Percentiles rank a stretch among this genome's conserved stretches.
phyloP scores from a whole-genome alignment of 352 stramenopile species.

The Phytophthora vignae region DNA sequence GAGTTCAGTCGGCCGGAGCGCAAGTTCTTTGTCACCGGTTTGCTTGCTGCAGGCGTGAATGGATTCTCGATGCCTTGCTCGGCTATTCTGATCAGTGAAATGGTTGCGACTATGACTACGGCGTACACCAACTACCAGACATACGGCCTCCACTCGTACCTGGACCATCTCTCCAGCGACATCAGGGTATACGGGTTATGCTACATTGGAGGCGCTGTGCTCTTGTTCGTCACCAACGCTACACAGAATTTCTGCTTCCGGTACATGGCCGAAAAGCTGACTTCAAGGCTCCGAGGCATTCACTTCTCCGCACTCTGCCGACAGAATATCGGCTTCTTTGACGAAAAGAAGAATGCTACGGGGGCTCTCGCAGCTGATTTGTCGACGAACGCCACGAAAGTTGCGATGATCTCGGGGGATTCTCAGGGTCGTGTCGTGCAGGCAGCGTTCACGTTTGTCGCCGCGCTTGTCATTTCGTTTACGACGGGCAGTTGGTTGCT shows the following conservation, averaged over 20 bases:
- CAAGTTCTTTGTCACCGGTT: constrained; percentile 43
- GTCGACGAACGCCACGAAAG: constrained; percentile 58
- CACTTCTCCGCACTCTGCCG: constrained; percentile 48
- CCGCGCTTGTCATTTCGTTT: constrained; percentile 65
- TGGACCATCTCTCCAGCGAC: constrained; percentile 42
- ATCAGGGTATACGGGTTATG: constrained; percentile 34
- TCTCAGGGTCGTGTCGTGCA: constrained; percentile 55
- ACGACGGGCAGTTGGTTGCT: constrained; percentile 68
- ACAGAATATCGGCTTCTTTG: constrained; percentile 73
- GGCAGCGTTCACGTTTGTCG: constrained; percentile 52
- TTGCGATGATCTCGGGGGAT: constrained; percentile 54
- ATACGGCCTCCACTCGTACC: constrained; percentile 22
- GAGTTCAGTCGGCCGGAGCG: constrained; percentile 42
- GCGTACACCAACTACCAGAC: constrained; percentile 24
- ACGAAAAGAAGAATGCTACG: constrained; percentile 64
- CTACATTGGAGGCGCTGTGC: constrained; percentile 44
- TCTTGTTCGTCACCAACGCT: constrained; percentile 44
- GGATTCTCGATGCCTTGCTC: constrained; percentile 46
- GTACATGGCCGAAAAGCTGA: constrained; percentile 57
- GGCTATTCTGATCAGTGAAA: constrained; percentile 35
- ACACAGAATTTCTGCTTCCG: constrained; percentile 55
- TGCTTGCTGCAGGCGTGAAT: constrained; percentile 37
- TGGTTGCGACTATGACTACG: constrained; percentile 33
- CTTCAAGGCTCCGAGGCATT: constrained; percentile 51
- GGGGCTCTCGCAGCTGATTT: constrained; percentile 61